These are phyloP conservation scores for Uronychia setigera DNA, from an alignment of 73 alveolate species.

Conservation along the genomic window DNA sequence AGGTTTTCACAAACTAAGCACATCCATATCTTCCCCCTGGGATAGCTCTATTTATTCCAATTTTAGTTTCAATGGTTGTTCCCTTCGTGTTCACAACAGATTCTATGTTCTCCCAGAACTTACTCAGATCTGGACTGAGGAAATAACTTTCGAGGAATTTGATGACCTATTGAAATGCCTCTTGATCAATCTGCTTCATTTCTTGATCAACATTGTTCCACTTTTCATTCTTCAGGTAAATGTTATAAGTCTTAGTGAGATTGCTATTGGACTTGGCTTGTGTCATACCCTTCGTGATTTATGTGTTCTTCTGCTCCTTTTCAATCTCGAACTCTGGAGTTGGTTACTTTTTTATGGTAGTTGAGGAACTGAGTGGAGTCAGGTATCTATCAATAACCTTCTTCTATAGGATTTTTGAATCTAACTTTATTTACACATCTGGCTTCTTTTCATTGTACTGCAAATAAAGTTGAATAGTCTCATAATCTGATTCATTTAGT, in stretches of 20 bases:
- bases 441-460: not conserved
- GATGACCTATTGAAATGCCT: constrained; percentile 13
- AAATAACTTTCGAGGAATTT: constrained; percentile 27
- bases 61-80: not conserved
- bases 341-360: not conserved
- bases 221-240: constrained; percentile 17
- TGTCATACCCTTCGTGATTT: too few relatives aligned
- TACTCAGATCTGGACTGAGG: not conserved
- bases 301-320: too few relatives aligned
- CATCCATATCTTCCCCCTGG: constrained; percentile 88
- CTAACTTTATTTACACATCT: not conserved
- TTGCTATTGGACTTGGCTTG: too few relatives aligned
- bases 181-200: constrained; percentile 22
- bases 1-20: constrained; percentile 71
- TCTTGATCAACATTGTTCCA: constrained; percentile 47
- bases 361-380: not conserved
- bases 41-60: constrained; percentile 57
- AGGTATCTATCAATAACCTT: not conserved
- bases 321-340: constrained; percentile 19
- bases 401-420: not conserved
- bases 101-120: not conserved
- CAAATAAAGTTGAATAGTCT: not conserved
- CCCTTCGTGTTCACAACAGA: not conserved
- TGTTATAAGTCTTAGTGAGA: constrained; percentile 32
- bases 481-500: not conserved